A percentile compares a stretch with the other conserved stretches of the same genome.
Evolutionary conservation across 305 asterid genomes (phyloP).

Genomic region (Euphrasia arctica): DNA sequence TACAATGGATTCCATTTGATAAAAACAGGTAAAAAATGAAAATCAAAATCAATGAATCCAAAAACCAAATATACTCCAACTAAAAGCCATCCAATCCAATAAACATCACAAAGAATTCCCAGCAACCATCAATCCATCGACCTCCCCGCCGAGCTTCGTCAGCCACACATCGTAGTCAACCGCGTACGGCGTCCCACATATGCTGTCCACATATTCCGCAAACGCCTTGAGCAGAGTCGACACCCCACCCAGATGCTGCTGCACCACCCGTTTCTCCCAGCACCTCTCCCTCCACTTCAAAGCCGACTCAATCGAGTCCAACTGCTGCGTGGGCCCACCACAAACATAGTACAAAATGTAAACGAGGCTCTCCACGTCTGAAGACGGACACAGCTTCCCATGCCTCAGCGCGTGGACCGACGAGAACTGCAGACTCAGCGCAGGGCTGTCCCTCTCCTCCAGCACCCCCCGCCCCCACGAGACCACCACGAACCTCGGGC

Average conservation of each 20-base stretch:
- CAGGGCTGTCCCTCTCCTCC: slow-evolving; percentile 80
- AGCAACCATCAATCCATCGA: slow-evolving; percentile 38
- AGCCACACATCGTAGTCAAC: slow-evolving; percentile 78
- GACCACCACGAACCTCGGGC: slow-evolving; percentile 40
- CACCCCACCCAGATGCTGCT: slow-evolving; percentile 60
- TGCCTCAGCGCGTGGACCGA: slow-evolving; percentile 71
- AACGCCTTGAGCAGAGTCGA: slow-evolving; percentile 71
- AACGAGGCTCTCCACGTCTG: slow-evolving; percentile 74
- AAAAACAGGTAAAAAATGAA: not conserved
- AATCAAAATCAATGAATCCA: not conserved
- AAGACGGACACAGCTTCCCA: slow-evolving; percentile 82
- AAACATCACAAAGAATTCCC: slow-evolving; percentile 36
- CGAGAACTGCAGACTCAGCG: slow-evolving; percentile 61
- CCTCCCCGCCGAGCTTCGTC: slow-evolving; percentile 43
- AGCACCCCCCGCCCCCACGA: slow-evolving; percentile 87
- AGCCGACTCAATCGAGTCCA: slow-evolving; percentile 76
- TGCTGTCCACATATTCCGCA: slow-evolving; percentile 69
- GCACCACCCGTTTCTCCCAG: slow-evolving; percentile 64
- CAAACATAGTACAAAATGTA: slow-evolving; percentile 51
- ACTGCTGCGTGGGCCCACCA: slow-evolving; percentile 52
- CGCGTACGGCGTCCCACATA: slow-evolving; percentile 71
- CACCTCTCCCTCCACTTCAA: slow-evolving; percentile 62
- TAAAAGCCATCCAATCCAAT: not conserved
- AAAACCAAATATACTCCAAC: no score
- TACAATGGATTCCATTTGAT: not conserved